phyloP scores from a whole-genome alignment of 1,139 yeast species.

The Scheffersomyces insectosa region DNA sequence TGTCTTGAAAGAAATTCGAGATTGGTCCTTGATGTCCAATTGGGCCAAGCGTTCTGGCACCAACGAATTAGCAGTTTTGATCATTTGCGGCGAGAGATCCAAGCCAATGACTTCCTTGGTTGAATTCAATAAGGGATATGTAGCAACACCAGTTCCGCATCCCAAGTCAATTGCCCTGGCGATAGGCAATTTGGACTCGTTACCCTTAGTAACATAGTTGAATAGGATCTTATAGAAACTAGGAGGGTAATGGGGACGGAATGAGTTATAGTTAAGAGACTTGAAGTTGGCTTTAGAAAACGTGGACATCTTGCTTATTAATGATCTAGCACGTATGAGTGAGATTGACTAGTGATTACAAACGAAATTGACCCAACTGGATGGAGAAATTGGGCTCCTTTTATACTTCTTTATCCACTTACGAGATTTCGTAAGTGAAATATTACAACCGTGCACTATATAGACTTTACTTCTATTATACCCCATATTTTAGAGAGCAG shows the following conservation, averaged over 20 bases:
- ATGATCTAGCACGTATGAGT: conserved; percentile 43
- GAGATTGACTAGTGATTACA: conserved; percentile 45
- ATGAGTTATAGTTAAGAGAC: conserved; percentile 56
- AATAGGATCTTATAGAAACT: conserved; percentile 21
- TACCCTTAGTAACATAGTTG: conserved; percentile 22
- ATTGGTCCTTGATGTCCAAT: conserved; percentile 25
- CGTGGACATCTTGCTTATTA: conserved; percentile 54
- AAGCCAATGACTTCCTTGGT: conserved; percentile 33
- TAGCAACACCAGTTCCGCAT: conserved; percentile 45
- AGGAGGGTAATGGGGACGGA: conserved; percentile 33
- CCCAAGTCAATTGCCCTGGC: conserved; percentile 35
- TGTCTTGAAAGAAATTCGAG: conserved; percentile 30
- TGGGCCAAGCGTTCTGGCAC: conserved; percentile 21
- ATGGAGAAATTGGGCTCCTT: no score
- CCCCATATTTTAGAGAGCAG: no score
- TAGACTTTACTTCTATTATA: no score
- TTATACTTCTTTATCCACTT: no score
- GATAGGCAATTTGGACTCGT: conserved; percentile 16
- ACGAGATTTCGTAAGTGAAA: no score
- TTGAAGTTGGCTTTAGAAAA: conserved; percentile 62
- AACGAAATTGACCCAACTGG: no score
- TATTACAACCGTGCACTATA: no score
- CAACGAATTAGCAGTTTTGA: conserved; percentile 34
- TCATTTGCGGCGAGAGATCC: conserved; percentile 37
- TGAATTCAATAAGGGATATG: conserved; percentile 36